phyloP scores from a whole-genome alignment of 1,284 basidiomycete species.

The Athelia psychrophila region DNA sequence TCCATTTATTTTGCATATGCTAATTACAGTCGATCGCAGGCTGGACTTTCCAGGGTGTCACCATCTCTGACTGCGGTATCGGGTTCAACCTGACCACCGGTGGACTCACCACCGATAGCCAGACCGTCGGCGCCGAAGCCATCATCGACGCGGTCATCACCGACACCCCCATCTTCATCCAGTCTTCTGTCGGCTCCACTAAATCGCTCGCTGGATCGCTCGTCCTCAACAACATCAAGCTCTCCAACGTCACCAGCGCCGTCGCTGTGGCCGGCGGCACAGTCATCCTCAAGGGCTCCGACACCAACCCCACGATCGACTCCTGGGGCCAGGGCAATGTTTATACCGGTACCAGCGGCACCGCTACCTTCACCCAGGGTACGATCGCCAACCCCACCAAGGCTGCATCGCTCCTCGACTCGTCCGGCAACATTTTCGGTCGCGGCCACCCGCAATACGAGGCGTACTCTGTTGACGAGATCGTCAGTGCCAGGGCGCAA shows the following conservation, averaged over 20 bases:
- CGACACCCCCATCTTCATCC: constrained; percentile 47
- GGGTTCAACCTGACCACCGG: constrained; percentile 45
- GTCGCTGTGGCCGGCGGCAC: constrained; percentile 37
- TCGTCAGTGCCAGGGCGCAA: constrained; percentile 41
- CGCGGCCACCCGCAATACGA: constrained; percentile 42
- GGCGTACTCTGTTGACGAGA: constrained; percentile 34
- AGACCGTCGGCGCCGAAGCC: constrained; percentile 48
- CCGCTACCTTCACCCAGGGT: constrained; percentile 27
- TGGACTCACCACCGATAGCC: constrained; percentile 20
- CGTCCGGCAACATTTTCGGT: constrained; percentile 37
- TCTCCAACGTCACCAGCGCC: constrained; percentile 53
- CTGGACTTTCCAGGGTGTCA: constrained; percentile 45
- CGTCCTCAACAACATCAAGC: constrained; percentile 54
- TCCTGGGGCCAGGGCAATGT: constrained; percentile 44
- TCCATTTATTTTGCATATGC: neutral
- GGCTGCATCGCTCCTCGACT: constrained; percentile 33
- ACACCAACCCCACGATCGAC: constrained; percentile 33
- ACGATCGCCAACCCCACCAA: constrained; percentile 30
- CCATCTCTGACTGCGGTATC: constrained; percentile 45
- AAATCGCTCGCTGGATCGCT: constrained; percentile 47
- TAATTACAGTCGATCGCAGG: constrained; percentile 22
- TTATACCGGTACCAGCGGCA: constrained; percentile 31
- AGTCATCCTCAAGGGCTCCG: constrained; percentile 40
- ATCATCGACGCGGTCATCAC: constrained; percentile 61
- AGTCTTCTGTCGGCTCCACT: constrained; percentile 34